Conservation (phyloP, 306 rosid genomes). For the Inga oerstediana region DNA sequence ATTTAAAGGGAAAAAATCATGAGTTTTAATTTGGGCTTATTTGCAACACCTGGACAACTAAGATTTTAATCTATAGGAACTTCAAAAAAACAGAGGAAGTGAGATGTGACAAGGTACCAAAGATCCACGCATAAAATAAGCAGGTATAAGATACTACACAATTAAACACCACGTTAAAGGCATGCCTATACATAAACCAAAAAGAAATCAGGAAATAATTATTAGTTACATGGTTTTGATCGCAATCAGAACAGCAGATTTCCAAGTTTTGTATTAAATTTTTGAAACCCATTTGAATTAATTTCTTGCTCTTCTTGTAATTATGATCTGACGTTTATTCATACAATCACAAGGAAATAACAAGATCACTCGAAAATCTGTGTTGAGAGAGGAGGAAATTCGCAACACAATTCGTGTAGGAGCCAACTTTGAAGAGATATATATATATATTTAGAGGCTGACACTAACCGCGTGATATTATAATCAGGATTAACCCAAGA, state of each 20-base stretch:
- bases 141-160: neutral
- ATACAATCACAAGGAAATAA: neutral
- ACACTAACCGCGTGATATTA: too few relatives aligned
- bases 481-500: too few relatives aligned
- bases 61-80: neutral
- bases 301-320: neutral
- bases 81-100: neutral
- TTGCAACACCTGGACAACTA: neutral
- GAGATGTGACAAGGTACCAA: constrained; percentile 24
- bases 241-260: neutral
- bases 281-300: neutral
- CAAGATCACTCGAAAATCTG: neutral
- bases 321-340: neutral
- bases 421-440: too few relatives aligned
- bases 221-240: neutral
- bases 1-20: neutral
- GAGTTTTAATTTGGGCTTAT: constrained; percentile 23
- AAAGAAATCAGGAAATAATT: neutral
- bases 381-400: neutral
- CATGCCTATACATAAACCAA: neutral
- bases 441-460: too few relatives aligned
- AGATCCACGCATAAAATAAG: neutral
- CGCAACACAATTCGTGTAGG: neutral
- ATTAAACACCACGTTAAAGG: neutral
- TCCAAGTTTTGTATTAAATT: neutral